Conservation (phyloP, 345 rosid genomes). For the Linum trigynum region DNA sequence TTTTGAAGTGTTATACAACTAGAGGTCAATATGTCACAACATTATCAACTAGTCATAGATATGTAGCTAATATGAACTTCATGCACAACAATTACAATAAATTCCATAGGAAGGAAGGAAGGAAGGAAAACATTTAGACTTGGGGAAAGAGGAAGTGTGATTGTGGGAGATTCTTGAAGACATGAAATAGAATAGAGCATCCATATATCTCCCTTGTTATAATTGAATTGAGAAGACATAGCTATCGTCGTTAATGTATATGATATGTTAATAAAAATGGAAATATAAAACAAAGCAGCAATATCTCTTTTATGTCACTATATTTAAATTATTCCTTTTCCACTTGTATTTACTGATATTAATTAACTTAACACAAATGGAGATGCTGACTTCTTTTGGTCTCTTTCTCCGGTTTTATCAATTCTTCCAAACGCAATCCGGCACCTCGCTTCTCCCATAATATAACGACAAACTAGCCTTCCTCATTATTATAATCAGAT, state of each 20-base stretch:
- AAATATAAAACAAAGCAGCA: constrained; percentile 23
- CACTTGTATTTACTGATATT: not conserved
- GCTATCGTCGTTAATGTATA: not conserved
- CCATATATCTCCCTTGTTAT: not conserved
- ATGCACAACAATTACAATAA: too few relatives aligned
- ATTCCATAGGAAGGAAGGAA: too few relatives aligned
- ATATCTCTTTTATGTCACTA: constrained; percentile 4
- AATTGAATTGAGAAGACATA: not conserved
- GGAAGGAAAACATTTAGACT: too few relatives aligned
- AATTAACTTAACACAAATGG: constrained; percentile 1
- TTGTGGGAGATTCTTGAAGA: not conserved
- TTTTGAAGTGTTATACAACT: too few relatives aligned
- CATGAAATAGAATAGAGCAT: not conserved
- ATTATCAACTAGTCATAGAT: too few relatives aligned
- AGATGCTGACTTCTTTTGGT: constrained; percentile 22
- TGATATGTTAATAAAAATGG: not conserved
- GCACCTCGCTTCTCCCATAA: constrained; percentile 6
- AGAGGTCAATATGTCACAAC: too few relatives aligned
- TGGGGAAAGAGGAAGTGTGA: not conserved
- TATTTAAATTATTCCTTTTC: not conserved
- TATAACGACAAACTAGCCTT: constrained; percentile 4
- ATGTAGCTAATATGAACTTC: too few relatives aligned
- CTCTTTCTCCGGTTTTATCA: constrained; percentile 16
- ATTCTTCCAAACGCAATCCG: constrained; percentile 24
- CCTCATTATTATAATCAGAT: not conserved